phyloP scores from a whole-genome alignment of 2,329 filamentous ascomycete genomes.

The Phyllachora maydis region DNA sequence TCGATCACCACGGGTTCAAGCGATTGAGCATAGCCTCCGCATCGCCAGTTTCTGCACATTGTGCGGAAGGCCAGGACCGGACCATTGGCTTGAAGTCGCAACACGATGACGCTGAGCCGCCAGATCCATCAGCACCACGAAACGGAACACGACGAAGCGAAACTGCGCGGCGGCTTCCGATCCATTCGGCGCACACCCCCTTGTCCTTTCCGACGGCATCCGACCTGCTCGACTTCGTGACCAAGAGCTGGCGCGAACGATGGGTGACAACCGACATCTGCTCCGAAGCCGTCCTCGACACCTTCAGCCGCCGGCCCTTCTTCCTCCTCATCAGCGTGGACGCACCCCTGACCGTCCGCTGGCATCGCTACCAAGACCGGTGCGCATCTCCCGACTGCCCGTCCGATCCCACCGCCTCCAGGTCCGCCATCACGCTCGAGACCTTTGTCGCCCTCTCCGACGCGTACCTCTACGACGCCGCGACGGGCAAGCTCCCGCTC shows the following conservation, averaged over 20 bases:
- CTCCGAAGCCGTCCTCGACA: conserved; percentile 51
- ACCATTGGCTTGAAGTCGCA: too few species aligned
- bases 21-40: conserved; percentile 46
- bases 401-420: conserved; percentile 5
- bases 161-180: too few species aligned
- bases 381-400: neutral
- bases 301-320: conserved; percentile 63
- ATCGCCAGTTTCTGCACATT: too few species aligned
- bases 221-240: conserved; percentile 66
- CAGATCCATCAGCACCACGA: neutral
- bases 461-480: conserved; percentile 49
- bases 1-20: conserved; percentile 66
- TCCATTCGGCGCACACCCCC: too few species aligned
- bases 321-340: conserved; percentile 87
- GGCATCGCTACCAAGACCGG: conserved; percentile 46
- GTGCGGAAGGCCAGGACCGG: too few species aligned
- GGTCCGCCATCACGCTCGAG: conserved; percentile 19
- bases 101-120: neutral
- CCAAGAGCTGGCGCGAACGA: conserved; percentile 58
- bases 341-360: conserved; percentile 68
- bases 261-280: conserved; percentile 78
- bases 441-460: conserved; percentile 42
- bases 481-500: conserved; percentile 48
- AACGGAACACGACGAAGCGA: neutral
- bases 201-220: conserved; percentile 39